phyloP scores from a whole-genome alignment of 2,329 filamentous ascomycete genomes.

The Ophiostoma sp. region DNA sequence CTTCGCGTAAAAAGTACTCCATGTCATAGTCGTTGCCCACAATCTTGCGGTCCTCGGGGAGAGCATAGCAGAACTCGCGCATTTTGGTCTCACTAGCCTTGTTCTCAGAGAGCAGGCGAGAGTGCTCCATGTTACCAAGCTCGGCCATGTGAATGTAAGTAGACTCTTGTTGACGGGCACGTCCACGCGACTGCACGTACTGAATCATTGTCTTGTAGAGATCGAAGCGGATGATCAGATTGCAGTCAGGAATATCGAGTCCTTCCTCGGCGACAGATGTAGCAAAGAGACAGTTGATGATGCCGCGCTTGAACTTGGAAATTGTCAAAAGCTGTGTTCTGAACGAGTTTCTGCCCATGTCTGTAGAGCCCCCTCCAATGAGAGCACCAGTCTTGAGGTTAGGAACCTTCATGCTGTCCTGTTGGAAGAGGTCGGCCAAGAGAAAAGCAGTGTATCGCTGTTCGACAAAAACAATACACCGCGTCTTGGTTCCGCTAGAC shows the following conservation, averaged over 20 bases:
- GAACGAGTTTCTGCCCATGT: constrained; percentile 25
- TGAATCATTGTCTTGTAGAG: constrained; percentile 86
- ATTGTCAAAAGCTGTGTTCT: constrained; percentile 70
- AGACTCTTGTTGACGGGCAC: constrained; percentile 72
- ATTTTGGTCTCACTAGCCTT: constrained; percentile 58
- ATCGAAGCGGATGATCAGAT: constrained; percentile 70
- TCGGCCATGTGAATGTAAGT: constrained; percentile 84
- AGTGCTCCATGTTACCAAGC: constrained; percentile 57
- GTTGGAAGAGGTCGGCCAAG: constrained; percentile 61
- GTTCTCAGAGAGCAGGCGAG: constrained; percentile 53
- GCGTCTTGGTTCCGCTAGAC: constrained; percentile 47
- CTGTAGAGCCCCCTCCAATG: constrained; percentile 23
- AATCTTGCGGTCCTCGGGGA: constrained; percentile 71
- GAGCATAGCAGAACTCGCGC: constrained; percentile 65
- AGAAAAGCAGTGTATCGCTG: constrained; percentile 71
- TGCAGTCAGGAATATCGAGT: constrained; percentile 63
- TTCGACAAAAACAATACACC: constrained; percentile 83
- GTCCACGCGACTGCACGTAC: constrained; percentile 87
- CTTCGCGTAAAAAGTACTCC: constrained; percentile 51
- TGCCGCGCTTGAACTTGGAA: constrained; percentile 55
- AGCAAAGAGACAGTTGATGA: constrained; percentile 59
- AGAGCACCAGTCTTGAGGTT: constrained; percentile 54
- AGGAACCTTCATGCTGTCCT: constrained; percentile 49
- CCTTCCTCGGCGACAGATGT: constrained; percentile 65
- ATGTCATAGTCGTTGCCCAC: constrained; percentile 54